Evolutionary conservation across 2,329 filamentous ascomycete genomes (phyloP).

Genomic region (Aureobasidium vineae): DNA sequence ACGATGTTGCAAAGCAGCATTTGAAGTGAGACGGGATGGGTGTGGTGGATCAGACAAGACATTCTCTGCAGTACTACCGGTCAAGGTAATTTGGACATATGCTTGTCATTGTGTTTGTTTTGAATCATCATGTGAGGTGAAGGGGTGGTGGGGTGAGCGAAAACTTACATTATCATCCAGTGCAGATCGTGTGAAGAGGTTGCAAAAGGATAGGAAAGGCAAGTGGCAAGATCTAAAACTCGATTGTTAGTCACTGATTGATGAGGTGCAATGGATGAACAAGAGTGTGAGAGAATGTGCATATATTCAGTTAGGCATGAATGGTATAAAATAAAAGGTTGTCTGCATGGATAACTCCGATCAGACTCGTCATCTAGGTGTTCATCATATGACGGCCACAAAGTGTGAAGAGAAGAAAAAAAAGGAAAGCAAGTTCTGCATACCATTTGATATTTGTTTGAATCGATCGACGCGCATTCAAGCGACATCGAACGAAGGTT

Average conservation of each 20-base stretch:
- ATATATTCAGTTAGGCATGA: constrained; percentile 35
- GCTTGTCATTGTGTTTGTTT: constrained; percentile 41
- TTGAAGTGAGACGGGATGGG: constrained; percentile 26
- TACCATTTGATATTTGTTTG: constrained; percentile 23
- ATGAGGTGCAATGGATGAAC: constrained; percentile 29
- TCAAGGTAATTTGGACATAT: constrained; percentile 44
- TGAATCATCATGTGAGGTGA: constrained; percentile 36
- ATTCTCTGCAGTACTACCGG: constrained; percentile 40
- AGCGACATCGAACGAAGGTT: not conserved
- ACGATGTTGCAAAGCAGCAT: constrained; percentile 36
- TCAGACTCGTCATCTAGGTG: constrained; percentile 44
- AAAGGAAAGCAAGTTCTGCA: constrained; percentile 24
- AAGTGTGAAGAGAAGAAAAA: constrained; percentile 24
- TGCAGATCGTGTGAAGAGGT: not conserved
- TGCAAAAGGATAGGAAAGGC: not conserved
- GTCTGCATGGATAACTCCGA: constrained; percentile 42
- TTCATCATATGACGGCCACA: constrained; percentile 36
- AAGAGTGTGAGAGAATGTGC: constrained; percentile 20
- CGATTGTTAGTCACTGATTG: constrained; percentile 20
- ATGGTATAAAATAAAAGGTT: constrained; percentile 40
- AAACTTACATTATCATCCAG: constrained; percentile 10
- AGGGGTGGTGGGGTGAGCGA: constrained; percentile 6
- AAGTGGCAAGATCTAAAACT: not conserved
- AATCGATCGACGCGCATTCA: not conserved
- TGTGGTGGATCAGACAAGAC: constrained; percentile 29